Conservation (phyloP, 1,284 basidiomycete genomes). For the Tilletia indica region DNA sequence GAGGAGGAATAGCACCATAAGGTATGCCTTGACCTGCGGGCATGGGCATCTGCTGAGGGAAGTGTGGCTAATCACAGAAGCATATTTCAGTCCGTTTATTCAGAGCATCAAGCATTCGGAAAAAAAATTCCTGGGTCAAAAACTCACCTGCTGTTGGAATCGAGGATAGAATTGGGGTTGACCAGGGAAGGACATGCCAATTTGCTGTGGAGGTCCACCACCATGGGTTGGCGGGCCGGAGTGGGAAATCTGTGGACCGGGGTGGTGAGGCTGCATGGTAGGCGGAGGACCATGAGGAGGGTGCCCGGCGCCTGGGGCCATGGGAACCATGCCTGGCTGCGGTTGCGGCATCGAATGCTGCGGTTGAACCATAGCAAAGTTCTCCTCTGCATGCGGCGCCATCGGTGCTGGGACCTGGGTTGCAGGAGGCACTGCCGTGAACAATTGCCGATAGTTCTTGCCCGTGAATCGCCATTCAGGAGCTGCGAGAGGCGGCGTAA, state of each 20-base stretch:
- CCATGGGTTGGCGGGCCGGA: constrained; percentile 2
- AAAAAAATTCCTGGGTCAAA: neutral
- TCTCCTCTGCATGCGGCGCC: neutral
- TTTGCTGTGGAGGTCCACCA: constrained; percentile 7
- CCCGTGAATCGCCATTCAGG: constrained; percentile 83
- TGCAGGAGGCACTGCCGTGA: constrained; percentile 51
- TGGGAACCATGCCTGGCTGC: neutral
- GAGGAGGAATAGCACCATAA: constrained; percentile 36
- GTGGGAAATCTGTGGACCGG: constrained; percentile 2
- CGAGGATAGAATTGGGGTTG: constrained; percentile 11
- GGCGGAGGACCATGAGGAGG: constrained; percentile 14
- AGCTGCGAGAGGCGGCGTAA: neutral
- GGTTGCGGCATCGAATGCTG: constrained; percentile 21
- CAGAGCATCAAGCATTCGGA: neutral
- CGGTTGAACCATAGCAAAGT: neutral
- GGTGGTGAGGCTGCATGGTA: constrained; percentile 6
- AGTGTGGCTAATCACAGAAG: neutral
- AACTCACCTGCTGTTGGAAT: constrained; percentile 13
- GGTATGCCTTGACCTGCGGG: constrained; percentile 19
- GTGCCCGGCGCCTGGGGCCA: neutral
- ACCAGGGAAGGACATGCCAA: neutral
- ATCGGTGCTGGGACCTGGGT: neutral
- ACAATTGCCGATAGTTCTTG: constrained; percentile 76
- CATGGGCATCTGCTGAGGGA: constrained; percentile 25
- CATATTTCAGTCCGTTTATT: neutral